Percentiles rank a stretch among this genome's conserved stretches.
Evolutionary conservation across 176 grass and related monocot species (phyloP).

Genomic region (Avena sativa): DNA sequence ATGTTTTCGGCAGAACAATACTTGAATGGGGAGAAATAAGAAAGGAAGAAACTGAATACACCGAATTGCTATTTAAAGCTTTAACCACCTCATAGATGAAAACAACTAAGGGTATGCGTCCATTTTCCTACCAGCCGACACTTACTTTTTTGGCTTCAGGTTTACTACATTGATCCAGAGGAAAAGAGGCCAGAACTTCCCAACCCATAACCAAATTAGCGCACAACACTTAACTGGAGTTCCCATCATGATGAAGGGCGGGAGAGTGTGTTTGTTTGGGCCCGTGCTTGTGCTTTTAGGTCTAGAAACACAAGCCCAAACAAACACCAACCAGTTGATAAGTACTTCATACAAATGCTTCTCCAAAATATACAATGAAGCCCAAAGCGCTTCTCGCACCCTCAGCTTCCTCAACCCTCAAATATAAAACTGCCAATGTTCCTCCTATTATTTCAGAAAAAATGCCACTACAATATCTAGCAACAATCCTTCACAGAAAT

Average conservation of each 20-base stretch:
- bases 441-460: too few relatives aligned
- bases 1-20: conserved; percentile 5
- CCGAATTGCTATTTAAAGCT: neutral
- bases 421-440: too few relatives aligned
- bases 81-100: conserved; percentile 15
- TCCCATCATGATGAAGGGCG: neutral
- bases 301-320: too few relatives aligned
- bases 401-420: too few relatives aligned
- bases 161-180: neutral
- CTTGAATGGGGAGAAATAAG: neutral
- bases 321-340: too few relatives aligned
- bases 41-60: neutral
- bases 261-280: too few relatives aligned
- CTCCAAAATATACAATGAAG: too few relatives aligned
- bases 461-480: too few relatives aligned
- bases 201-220: neutral
- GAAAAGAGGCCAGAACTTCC: neutral
- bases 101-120: neutral
- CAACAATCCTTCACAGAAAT: too few relatives aligned
- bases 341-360: too few relatives aligned
- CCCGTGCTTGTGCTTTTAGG: too few relatives aligned
- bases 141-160: neutral
- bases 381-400: too few relatives aligned
- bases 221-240: neutral
- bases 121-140: neutral